Evolutionary conservation across 176 grass and related monocot genomes (phyloP).

Genomic region (Eragrostis curvula): DNA sequence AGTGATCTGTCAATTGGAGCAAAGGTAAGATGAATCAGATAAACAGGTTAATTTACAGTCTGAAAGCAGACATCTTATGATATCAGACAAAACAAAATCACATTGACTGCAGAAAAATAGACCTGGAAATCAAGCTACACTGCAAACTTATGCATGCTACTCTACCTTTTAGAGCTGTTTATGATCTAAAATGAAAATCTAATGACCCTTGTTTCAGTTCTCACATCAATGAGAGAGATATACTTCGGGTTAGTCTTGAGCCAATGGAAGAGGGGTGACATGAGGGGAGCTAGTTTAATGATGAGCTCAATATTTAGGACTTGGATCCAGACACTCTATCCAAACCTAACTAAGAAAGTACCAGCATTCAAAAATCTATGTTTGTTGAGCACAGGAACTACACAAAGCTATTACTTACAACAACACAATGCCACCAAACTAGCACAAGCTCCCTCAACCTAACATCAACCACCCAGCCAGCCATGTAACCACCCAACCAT

Average conservation of each 20-base stretch:
- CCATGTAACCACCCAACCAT: constrained; percentile 11
- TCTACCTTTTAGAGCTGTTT: not conserved
- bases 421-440: not conserved
- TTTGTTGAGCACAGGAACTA: not conserved
- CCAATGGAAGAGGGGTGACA: not conserved
- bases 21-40: constrained; percentile 21
- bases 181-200: not conserved
- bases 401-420: not conserved
- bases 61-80: constrained; percentile 10
- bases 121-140: not conserved
- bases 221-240: not conserved
- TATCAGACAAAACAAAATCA: not conserved
- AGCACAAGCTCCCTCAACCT: not conserved
- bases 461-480: constrained; percentile 19
- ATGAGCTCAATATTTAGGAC: not conserved
- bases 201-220: too few species aligned
- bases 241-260: not conserved
- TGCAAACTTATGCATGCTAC: not conserved
- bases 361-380: not conserved
- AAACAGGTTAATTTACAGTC: constrained; percentile 12
- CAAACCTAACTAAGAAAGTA: not conserved
- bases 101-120: not conserved
- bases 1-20: constrained; percentile 42
- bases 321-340: not conserved
- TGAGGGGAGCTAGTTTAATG: not conserved